Base-by-base conservation (phyloP, 1,284 basidiomycete species). In the Leccinum subatratum region DNA sequence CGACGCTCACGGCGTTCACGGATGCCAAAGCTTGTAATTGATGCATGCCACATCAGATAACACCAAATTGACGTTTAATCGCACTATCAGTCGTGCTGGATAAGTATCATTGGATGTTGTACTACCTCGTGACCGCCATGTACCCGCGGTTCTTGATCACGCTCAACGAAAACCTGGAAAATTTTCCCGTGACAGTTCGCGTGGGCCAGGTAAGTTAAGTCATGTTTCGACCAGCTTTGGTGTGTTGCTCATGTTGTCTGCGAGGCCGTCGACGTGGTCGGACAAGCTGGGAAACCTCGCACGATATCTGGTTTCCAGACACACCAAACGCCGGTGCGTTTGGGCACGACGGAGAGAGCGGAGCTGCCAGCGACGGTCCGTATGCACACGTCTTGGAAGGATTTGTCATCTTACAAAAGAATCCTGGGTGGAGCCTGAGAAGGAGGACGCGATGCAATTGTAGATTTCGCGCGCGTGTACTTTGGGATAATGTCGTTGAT, bases 141-240 rank as follows among this genome's bases (percentile, higher is more conserved):
- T 97, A 95, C 80, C 97, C 97, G 28, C 90, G 97, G 66, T 98
- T 99, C 91, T 81, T 99, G 72, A 98, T 99, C 77, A 98, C 96
- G 1, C 88, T 99, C 34, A 91, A 98, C 79, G 96, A 98, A 79
- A 86, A 95, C 68, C 87, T 96, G 65, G 86, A 94, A 71, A 88
- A 85, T 73, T 82, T 90, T 68, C 91, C 95, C 1, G 93, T 97
- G 30, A 95, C 94, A 7, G 96, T 98, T 39, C 91, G 97, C 34
- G 97, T 99, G 42, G 96, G 96, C 54, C 94, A 96, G 82, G 93
- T 88, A 74, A 70, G 80, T 72, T 14, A 25, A 42, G 18, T 61
- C 62, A 14, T 66, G n/a, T 45, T 16, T 28, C 3, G 12, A 20
- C 54, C 57, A 18, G 22, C 20, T 9, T 42, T 34, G 16, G 6